A percentile compares a stretch with the other conserved stretches of the same genome.
Evolutionary conservation across 208 protist species (phyloP).

Genomic region (Trypanosoma conorhini): DNA sequence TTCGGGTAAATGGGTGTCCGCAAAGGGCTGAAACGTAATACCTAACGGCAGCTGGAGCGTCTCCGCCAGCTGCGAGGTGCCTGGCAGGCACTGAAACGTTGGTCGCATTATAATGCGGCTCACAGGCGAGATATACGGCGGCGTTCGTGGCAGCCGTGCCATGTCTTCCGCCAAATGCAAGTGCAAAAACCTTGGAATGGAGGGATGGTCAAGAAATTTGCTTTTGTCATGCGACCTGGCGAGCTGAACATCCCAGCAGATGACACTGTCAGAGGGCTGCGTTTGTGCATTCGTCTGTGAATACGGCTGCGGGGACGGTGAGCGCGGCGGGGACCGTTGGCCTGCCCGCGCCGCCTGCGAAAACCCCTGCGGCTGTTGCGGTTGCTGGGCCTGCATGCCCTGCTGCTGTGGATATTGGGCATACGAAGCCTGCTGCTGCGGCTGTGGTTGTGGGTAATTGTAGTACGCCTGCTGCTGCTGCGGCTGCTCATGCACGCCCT

Average conservation of each 20-base stretch:
- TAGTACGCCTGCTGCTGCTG: slow-evolving; percentile 24
- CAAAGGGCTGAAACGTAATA: slow-evolving; percentile 78
- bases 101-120: slow-evolving; percentile 56
- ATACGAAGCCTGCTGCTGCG: slow-evolving; percentile 6
- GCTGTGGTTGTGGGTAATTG: slow-evolving; percentile 14
- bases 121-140: slow-evolving; percentile 48
- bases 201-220: slow-evolving; percentile 64
- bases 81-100: slow-evolving; percentile 64
- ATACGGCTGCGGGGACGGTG: slow-evolving; percentile 17
- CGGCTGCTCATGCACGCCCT: slow-evolving; percentile 15
- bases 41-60: slow-evolving; percentile 69
- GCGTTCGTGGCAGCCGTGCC: slow-evolving; percentile 27
- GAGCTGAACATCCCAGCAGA: slow-evolving; percentile 30
- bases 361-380: slow-evolving; percentile 5
- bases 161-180: slow-evolving; percentile 67
- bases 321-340: slow-evolving; percentile 21
- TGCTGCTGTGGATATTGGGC: not conserved
- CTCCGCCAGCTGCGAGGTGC: slow-evolving; percentile 55
- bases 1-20: slow-evolving; percentile 51
- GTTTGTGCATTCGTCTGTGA: not conserved
- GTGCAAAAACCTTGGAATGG: slow-evolving; percentile 70
- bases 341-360: slow-evolving; percentile 25
- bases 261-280: slow-evolving; percentile 20
- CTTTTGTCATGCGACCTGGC: slow-evolving; percentile 36
- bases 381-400: not conserved